Evolutionary conservation across 805 yeast genomes (phyloP).

Genomic region (Scheffersomyces spartinae): DNA sequence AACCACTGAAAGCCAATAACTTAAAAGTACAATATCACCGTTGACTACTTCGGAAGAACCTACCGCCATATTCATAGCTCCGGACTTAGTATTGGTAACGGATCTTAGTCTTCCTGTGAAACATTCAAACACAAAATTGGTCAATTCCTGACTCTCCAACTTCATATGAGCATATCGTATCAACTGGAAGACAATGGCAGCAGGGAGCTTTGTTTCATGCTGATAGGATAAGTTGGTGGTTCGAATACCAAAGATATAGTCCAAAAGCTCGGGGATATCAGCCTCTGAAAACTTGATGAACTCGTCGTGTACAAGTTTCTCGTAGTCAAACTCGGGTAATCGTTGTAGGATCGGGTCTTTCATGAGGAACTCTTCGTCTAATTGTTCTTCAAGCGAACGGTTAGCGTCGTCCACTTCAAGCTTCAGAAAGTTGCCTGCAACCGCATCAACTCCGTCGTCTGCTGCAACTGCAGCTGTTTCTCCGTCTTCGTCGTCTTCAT

Average conservation of each 20-base stretch:
- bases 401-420: constrained; percentile 8
- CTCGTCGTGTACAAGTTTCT: constrained; percentile 42
- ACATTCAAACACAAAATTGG: constrained; percentile 47
- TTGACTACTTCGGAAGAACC: constrained; percentile 14
- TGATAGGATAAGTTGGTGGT: constrained; percentile 24
- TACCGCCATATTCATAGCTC: constrained; percentile 36
- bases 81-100: constrained; percentile 48
- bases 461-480: constrained; percentile 7
- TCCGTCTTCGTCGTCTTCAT: constrained; percentile 5
- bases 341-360: too few relatives aligned
- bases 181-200: constrained; percentile 59
- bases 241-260: constrained; percentile 35
- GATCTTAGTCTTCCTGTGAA: constrained; percentile 52
- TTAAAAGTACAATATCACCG: constrained; percentile 58
- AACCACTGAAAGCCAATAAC: constrained; percentile 82
- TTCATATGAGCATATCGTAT: constrained; percentile 55
- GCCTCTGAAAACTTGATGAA: constrained; percentile 50
- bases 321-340: constrained; percentile 41
- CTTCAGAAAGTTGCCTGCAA: constrained; percentile 4
- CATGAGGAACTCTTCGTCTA: too few relatives aligned
- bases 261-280: constrained; percentile 38
- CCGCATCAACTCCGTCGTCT: constrained; percentile 8
- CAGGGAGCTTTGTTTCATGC: constrained; percentile 47
- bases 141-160: constrained; percentile 42
- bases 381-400: constrained; percentile 17